Base-by-base conservation (phyloP, 2,329 filamentous ascomycete genomes). In the Cytospora mali region DNA sequence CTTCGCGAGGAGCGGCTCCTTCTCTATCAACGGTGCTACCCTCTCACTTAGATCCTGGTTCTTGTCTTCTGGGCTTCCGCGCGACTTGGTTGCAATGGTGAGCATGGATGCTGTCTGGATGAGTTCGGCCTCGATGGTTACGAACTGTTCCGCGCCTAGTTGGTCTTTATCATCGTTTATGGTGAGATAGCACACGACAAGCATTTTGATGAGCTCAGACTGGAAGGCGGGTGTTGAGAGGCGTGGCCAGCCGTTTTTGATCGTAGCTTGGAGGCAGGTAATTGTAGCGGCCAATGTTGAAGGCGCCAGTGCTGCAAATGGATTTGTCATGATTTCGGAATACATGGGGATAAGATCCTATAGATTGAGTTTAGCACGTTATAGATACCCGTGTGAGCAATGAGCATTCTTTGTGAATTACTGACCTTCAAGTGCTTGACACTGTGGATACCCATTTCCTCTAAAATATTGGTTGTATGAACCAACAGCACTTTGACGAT, bases 171-270 rank as follows among this genome's bases (percentile, higher is more conserved):
- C 72, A 6, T 80, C 77, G n/a, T 76, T 68, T 18, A 86, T 69
- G 64, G 84, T 84, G 4, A 87, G 72, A 87, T 87, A 92, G 72
- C 86, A 89, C 1, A 85, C 71, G 39, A 82, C 80, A 1, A 92
- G 66, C 0, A 84, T 85, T 67, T 83, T 84, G 52, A 92, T 72
- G 6, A 94, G 76, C 64, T 90, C 86, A 4, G 83, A 84, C 29
- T 84, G 78, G 77, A 91, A 88, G 31, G 77, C 75, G 56, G 78
- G 71, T 5, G 71, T 68, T 11, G 70, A 75, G 6, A 96, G 77
- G 5, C 92, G 81, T 13, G 90, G 89, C 87, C 92, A 93, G 63
- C 85, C 86, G 64, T 82, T 87, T 14, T 81, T 68, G 13, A 96
- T 76, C 16, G 89, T 76, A 0, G 77, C 75, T 58, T 86, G 81